Conservation (phyloP, 139 green algal species). For the Marvania coccoides region DNA sequence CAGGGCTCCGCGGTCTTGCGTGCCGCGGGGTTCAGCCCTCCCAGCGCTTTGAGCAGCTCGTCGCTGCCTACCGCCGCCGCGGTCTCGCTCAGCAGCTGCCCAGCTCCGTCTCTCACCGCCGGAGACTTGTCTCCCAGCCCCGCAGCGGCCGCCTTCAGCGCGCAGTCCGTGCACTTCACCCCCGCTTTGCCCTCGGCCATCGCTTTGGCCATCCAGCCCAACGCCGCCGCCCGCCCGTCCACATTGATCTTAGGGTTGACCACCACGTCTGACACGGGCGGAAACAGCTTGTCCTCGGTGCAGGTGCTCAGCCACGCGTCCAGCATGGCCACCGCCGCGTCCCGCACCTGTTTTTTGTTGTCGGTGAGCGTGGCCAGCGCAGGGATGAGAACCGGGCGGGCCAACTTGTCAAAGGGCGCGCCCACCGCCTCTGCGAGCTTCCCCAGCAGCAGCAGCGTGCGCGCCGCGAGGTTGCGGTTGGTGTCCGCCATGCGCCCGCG, state of each 20-base stretch:
- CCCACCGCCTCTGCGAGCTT: conserved; percentile 84
- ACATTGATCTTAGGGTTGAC: conserved; percentile 50
- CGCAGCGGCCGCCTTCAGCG: conserved; percentile 21
- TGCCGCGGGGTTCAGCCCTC: neutral
- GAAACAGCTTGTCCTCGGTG: conserved; percentile 34
- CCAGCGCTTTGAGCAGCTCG: neutral
- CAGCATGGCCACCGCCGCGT: conserved; percentile 68
- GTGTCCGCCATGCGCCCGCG: conserved; percentile 70
- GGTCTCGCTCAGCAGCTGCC: conserved; percentile 30
- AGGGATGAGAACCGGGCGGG: conserved; percentile 36
- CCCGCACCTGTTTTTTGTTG: conserved; percentile 77
- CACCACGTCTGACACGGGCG: conserved; percentile 45
- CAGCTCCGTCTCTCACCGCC: conserved; percentile 61
- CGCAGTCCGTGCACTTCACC: conserved; percentile 19
- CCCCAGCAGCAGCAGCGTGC: conserved; percentile 59
- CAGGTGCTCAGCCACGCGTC: conserved; percentile 64
- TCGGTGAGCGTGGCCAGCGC: conserved; percentile 76
- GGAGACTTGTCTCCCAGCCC: conserved; percentile 61
- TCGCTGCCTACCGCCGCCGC: neutral
- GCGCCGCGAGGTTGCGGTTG: conserved; percentile 87
- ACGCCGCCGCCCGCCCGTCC: conserved; percentile 61
- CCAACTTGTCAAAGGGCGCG: conserved; percentile 52
- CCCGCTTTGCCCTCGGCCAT: conserved; percentile 6
- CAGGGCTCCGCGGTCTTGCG: neutral
- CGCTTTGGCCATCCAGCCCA: conserved; percentile 42